phyloP scores from a whole-genome alignment of 768 basidiomycete species.

The Mycena amicta region DNA sequence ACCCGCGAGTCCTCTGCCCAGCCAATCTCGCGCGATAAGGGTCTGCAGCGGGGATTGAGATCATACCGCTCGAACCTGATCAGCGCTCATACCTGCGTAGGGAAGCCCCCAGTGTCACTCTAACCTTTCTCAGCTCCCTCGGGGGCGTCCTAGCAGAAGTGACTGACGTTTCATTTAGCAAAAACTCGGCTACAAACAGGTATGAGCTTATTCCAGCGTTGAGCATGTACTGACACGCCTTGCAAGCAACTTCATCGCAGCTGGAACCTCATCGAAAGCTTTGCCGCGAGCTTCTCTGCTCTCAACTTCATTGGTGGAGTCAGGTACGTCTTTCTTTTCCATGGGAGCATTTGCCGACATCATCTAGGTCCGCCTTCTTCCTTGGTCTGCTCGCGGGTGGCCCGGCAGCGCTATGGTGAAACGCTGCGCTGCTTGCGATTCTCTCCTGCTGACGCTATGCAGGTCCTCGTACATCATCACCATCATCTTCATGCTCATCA shows the following conservation, averaged over 20 bases:
- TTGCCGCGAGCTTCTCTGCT: slow-evolving; percentile 87
- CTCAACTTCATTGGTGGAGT: slow-evolving; percentile 90
- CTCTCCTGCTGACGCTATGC: slow-evolving; percentile 30
- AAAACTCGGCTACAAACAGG: slow-evolving; percentile 81
- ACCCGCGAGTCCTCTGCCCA: slow-evolving; percentile 26
- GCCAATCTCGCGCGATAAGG: slow-evolving; percentile 25
- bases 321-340: slow-evolving; percentile 46
- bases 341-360: too few relatives aligned
- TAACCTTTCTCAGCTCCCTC: slow-evolving; percentile 42
- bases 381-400: slow-evolving; percentile 84
- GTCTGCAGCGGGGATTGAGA: slow-evolving; percentile 78
- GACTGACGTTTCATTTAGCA: slow-evolving; percentile 64
- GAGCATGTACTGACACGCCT: slow-evolving; percentile 11
- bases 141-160: slow-evolving; percentile 37
- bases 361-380: slow-evolving; percentile 69
- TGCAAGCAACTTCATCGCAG: slow-evolving; percentile 80
- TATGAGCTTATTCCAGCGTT: slow-evolving; percentile 31
- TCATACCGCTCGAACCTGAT: slow-evolving; percentile 97
- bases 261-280: slow-evolving; percentile 83
- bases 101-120: slow-evolving; percentile 85
- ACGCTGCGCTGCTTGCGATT: background rate
- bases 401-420: slow-evolving; percentile 81
- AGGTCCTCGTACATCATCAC: slow-evolving; percentile 87
- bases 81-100: slow-evolving; percentile 98
- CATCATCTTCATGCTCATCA: slow-evolving; percentile 85